Evolutionary conservation across 768 basidiomycete genomes (phyloP), one percentile per base, ranked within the genome.

Genomic region (Trametes villosa): DNA sequence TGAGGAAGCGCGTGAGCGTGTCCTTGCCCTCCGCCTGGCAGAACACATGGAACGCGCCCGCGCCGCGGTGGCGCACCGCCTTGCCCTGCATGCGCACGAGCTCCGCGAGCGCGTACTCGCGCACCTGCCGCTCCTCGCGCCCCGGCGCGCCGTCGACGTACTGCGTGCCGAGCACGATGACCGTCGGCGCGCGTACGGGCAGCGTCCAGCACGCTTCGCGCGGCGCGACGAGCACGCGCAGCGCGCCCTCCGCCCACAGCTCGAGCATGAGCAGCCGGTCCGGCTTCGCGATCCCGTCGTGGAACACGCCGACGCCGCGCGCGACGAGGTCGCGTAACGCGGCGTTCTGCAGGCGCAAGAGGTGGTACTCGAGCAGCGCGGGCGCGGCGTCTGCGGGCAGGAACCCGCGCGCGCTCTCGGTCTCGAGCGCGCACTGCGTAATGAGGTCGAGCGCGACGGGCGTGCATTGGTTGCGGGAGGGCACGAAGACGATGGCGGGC

Each of bases 131-230:
- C 60, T 88, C 86, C 9, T 77, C 70, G 15, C 76, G 79, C 54
- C 77, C 78, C 36, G 71, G 73, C 40, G 79, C 77, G 8, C 79
- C 66, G 56, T 84, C 78, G 26, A 87, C 72, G 72, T 92, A 96
- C 72, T 99, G 97, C 4, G 96, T 93, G 18, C 94, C 91, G 89
- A 98, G 89, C 45, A 94, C 88, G 36, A 98, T 79, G 17, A 98
- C 96, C 7, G 84, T 84, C 8, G 83, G 81, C 1, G 92, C 92
- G 53, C 87, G 84, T 18, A 95, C 84, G 20, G 96, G 94, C n/a
- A 98, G 71, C 29, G 84, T 86, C 95, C 95, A 96, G 70, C 91
- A 93, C 15, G 87, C 80, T 41, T 96, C 93, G 36, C 88, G 84
- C 4, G 96, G 88, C 0, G 86, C 88, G 61, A 98, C 78, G 27